Evolutionary conservation across 768 basidiomycete genomes (phyloP).

Genomic region (Hydnum rufescens): DNA sequence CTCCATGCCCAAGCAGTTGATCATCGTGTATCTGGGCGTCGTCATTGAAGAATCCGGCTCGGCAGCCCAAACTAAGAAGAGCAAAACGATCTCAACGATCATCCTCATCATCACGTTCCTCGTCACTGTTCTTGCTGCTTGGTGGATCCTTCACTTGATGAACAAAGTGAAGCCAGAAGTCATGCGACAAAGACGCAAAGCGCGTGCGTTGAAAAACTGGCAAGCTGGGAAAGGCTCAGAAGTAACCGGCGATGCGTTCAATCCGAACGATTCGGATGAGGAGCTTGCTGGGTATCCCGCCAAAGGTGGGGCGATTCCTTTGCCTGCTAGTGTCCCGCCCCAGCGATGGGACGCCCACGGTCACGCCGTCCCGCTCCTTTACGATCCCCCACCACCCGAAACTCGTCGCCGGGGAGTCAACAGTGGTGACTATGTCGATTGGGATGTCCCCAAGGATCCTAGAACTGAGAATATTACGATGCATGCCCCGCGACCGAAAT

Average conservation of each 20-base stretch:
- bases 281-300: background rate
- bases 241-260: background rate
- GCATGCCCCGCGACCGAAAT: background rate
- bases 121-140: constrained; percentile 59
- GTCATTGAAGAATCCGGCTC: constrained; percentile 15
- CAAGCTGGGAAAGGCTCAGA: background rate
- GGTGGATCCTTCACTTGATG: constrained; percentile 65
- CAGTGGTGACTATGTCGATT: background rate
- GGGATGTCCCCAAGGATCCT: background rate
- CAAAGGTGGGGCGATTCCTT: background rate
- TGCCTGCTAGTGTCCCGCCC: constrained; percentile 4
- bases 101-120: constrained; percentile 49
- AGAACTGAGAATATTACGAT: background rate
- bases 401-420: background rate
- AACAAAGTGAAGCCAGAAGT: constrained; percentile 13
- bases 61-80: constrained; percentile 22
- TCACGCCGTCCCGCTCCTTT: background rate
- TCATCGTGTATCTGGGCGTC: constrained; percentile 75
- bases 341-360: constrained; percentile 7
- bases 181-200: constrained; percentile 4
- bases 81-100: constrained; percentile 44
- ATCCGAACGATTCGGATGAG: constrained; percentile 1
- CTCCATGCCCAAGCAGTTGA: constrained; percentile 77
- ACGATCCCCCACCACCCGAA: background rate
- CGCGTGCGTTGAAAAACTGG: background rate